Conservation (phyloP, 2,329 filamentous ascomycete genomes). For the Xylaria multiplex region DNA sequence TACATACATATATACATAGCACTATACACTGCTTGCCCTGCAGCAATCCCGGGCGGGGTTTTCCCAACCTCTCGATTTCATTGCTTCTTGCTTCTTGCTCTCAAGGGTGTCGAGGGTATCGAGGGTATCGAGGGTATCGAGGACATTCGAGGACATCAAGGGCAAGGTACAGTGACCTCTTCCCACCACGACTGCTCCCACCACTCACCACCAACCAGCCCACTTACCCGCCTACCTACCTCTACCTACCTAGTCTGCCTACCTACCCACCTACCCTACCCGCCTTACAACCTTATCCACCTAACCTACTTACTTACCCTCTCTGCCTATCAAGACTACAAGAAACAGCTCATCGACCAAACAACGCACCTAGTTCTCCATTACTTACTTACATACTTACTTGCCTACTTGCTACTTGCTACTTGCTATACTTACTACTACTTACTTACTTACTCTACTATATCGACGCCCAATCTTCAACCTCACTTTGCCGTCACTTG, state of each 20-base stretch:
- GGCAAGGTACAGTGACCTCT: too few relatives aligned
- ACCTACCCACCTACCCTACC: neutral
- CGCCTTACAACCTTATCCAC: too few relatives aligned
- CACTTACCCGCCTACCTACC: neutral
- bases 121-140: too few relatives aligned
- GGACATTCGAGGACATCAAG: too few relatives aligned
- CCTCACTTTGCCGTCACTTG: constrained; percentile 26
- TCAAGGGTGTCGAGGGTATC: too few relatives aligned
- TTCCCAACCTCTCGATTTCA: constrained; percentile 19
- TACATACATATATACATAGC: neutral
- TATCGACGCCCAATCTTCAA: constrained; percentile 38
- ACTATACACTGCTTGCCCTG: neutral
- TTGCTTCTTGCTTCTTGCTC: neutral
- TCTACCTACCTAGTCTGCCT: neutral
- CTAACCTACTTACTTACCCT: neutral
- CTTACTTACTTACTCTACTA: constrained; percentile 3
- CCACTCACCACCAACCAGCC: too few relatives aligned
- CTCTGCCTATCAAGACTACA: neutral
- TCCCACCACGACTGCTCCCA: too few relatives aligned
- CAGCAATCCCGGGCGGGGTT: constrained; percentile 15
- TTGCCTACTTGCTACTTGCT: neutral
- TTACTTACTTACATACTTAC: neutral
- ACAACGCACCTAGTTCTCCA: constrained; percentile 11
- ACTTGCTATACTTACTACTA: too few relatives aligned
- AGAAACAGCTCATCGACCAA: constrained; percentile 21